A percentile compares a stretch with the other conserved stretches of the same genome.
Conservation (phyloP, 2,329 filamentous ascomycete genomes). For the Alternaria sp. region DNA sequence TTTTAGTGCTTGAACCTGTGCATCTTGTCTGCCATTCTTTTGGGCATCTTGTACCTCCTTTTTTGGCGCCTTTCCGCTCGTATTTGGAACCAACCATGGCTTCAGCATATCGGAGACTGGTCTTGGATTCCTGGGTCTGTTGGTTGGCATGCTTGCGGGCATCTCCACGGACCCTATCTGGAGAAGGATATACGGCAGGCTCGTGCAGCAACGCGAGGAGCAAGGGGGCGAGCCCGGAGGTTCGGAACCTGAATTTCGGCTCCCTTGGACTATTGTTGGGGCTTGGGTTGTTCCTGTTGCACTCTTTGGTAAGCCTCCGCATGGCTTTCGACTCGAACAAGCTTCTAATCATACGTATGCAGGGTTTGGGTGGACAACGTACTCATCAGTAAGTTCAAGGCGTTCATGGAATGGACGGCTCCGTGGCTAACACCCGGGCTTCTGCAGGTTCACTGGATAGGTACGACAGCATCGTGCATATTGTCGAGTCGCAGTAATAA, state of each 20-base stretch:
- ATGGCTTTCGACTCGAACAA: slow-evolving; percentile 32
- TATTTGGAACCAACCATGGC: slow-evolving; percentile 77
- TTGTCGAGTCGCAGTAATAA: slow-evolving; percentile 39
- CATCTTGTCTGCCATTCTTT: slow-evolving; percentile 81
- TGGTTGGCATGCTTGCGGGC: slow-evolving; percentile 72
- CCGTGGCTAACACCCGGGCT: slow-evolving; percentile 38
- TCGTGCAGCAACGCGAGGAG: slow-evolving; percentile 64
- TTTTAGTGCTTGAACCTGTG: slow-evolving; percentile 74
- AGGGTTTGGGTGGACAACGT: slow-evolving; percentile 85
- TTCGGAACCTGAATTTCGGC: slow-evolving; percentile 85
- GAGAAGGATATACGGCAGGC: slow-evolving; percentile 65
- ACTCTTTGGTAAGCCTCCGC: slow-evolving; percentile 71
- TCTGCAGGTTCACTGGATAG: slow-evolving; percentile 61
- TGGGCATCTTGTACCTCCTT: slow-evolving; percentile 88
- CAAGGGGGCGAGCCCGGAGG: slow-evolving; percentile 63
- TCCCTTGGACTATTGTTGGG: slow-evolving; percentile 74
- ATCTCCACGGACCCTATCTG: slow-evolving; percentile 72
- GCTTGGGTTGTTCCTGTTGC: slow-evolving; percentile 79
- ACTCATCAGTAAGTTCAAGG: slow-evolving; percentile 73
- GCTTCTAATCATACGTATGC: slow-evolving; percentile 43
- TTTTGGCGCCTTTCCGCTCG: slow-evolving; percentile 84
- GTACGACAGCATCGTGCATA: slow-evolving; percentile 47
- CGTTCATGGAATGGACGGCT: slow-evolving; percentile 59
- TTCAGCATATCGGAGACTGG: slow-evolving; percentile 83
- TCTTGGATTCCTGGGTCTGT: slow-evolving; percentile 73